phyloP scores from a whole-genome alignment of 192 early-diverging fungal genomes.

The Gamsiella multidivaricata region DNA sequence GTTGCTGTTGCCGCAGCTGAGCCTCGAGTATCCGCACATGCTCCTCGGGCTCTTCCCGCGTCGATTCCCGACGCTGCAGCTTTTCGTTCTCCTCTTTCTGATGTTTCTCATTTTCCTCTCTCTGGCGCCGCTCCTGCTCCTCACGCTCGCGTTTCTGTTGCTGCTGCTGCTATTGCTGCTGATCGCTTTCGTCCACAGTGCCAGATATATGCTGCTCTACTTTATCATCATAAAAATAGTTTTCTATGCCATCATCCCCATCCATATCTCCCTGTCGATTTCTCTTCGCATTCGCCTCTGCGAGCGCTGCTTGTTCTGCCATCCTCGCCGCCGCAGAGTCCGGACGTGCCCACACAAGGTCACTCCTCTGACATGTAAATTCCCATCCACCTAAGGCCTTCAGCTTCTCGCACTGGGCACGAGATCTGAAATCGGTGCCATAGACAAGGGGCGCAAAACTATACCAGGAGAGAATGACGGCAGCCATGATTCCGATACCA shows the following conservation, averaged over 20 bases:
- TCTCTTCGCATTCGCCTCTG: not conserved
- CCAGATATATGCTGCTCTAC: not conserved
- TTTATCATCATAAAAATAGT: constrained; percentile 26
- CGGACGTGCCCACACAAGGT: constrained; percentile 22
- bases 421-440: constrained; percentile 77
- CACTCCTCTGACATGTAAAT: constrained; percentile 71
- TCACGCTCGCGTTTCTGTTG: constrained; percentile 11
- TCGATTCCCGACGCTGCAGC: not conserved
- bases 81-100: not conserved
- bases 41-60: constrained; percentile 22
- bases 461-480: constrained; percentile 72
- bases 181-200: not conserved
- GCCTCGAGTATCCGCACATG: constrained; percentile 30
- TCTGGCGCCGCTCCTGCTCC: not conserved
- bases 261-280: constrained; percentile 8
- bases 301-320: not conserved
- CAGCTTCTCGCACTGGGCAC: constrained; percentile 71
- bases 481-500: constrained; percentile 61
- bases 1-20: constrained; percentile 4
- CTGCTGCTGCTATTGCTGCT: constrained; percentile 2
- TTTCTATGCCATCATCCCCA: constrained; percentile 17
- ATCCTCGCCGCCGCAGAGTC: not conserved
- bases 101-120: not conserved
- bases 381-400: constrained; percentile 89
- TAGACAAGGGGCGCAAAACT: constrained; percentile 86